Conservation (phyloP, 805 yeast species). For the Blastobotrys parvus region DNA sequence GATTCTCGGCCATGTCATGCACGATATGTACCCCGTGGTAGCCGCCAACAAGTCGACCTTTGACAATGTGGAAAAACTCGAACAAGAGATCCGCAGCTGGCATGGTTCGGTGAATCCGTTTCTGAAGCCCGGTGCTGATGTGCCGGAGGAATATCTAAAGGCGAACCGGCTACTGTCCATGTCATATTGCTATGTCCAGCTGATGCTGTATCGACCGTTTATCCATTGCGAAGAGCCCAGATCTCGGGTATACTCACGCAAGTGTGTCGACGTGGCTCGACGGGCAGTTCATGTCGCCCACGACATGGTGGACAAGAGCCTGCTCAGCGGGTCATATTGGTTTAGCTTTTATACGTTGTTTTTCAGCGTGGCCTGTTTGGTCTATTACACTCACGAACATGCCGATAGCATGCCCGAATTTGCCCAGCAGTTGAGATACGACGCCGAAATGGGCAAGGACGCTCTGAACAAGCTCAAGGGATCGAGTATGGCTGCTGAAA, state of each 20-base stretch:
- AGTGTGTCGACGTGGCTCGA: constrained; percentile 77
- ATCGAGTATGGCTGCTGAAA: constrained; percentile 65
- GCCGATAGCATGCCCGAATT: constrained; percentile 22
- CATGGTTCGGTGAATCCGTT: constrained; percentile 59
- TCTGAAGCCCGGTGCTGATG: constrained; percentile 62
- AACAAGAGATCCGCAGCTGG: constrained; percentile 66
- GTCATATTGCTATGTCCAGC: constrained; percentile 51
- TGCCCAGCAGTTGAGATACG: constrained; percentile 44
- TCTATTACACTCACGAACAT: constrained; percentile 63
- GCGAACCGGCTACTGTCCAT: constrained; percentile 57
- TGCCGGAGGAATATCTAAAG: constrained; percentile 55
- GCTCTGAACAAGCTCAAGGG: constrained; percentile 65
- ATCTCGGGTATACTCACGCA: constrained; percentile 40
- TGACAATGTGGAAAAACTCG: constrained; percentile 49
- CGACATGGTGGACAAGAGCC: constrained; percentile 63
- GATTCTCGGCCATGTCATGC: constrained; percentile 62
- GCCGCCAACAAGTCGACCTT: constrained; percentile 35
- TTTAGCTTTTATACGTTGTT: constrained; percentile 83
- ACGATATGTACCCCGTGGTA: constrained; percentile 68
- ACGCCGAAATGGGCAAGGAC: constrained; percentile 74
- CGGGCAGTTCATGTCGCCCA: constrained; percentile 73
- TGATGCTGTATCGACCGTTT: constrained; percentile 79
- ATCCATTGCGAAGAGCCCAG: constrained; percentile 64
- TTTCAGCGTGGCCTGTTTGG: constrained; percentile 79
- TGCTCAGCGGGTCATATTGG: constrained; percentile 84